Base-by-base conservation (phyloP, 441 rosid genomes). In the Gossypium gossypioides region DNA sequence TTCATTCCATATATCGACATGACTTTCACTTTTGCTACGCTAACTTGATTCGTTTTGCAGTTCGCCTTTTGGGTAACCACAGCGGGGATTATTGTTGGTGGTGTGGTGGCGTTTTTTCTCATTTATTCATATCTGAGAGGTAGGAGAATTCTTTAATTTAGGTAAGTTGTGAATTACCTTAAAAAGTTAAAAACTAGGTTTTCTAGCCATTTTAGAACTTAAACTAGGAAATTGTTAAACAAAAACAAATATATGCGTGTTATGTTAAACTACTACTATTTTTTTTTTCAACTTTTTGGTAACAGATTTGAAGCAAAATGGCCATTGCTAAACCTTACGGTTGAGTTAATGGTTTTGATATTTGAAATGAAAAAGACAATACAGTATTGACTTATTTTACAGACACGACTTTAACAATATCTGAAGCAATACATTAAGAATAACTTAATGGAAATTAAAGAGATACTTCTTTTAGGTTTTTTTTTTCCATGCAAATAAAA, bases 41-140 rank as follows among this genome's bases (percentile, higher is more conserved):
- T 51, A 34, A 50, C 48, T 62, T 22, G 50, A 62, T 44, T 57
- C 55, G 54, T 56, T 27, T 46, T 74, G 92, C 92, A 94, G 98
- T 85, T 77, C 52, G 98, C 97, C 18, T 94, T 94, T 77, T 94
- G 97, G 97, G 78, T 87, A 67, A 90, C 97, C 73, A 91, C 98
- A 12, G 86, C 86, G 12, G 98, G 98, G 81, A 94, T 94, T 71
- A 72, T 94, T 72, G 54, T 90, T 62, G 96, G 97, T n/a, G 94
- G 89, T 52, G 85, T 84, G 9, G 84, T 89, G 71, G 88, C 75
- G n/a, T 94, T 89, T 83, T 90, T 86, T 78, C 83, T 91, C 64
- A 88, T 86, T 92, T 89, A 83, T 72, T 82, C 84, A 6, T 94
- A 94, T 79, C 92, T 94, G 83, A 87, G 78, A 75, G 75, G 78